Evolutionary conservation across 306 rosid species (phyloP), one percentile per base, ranked within the genome.

Genomic region (Sechiopsis laciniata): DNA sequence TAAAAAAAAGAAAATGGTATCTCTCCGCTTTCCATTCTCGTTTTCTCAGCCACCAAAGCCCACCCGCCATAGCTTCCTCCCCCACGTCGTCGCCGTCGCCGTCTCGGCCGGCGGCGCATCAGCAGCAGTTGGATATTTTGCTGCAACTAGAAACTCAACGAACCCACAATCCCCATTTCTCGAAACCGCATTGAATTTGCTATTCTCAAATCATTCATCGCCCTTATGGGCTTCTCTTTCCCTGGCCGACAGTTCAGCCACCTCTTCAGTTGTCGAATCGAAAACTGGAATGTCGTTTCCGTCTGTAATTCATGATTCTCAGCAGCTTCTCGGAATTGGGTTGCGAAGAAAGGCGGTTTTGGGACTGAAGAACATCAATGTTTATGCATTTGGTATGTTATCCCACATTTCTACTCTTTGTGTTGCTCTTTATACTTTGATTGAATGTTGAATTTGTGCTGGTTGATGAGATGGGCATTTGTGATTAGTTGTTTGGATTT

Each of bases 351-450:
- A 94, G 83, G 64, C 81, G 63, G 10, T 94, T 48, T 80, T 94
- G 46, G 98, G 97, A 11, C 75, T 94, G 75, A 94, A 89, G 86
- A 90, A 89, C 80, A 89, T 94, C 75, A 88, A 91, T 78, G 95
- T 94, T 56, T 94, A 94, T 72, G 96, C 95, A 72, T 94, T 78
- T 74, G 98, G 73, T 68, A 63, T 45, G 40, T 97, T 94, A 85
- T 64, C 22, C 22, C 50, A 2, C 84, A 24, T 72, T 63, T 53
- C 37, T 22, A 55, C 15, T 58, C 64, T 68, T 22, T 1, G 10
- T 8, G 19, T 35, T 10, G 32, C 52, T 16, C 52, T 16, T 0
- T 15, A 7, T 21, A 48, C 2, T 53, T 62, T 55, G 20, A 50
- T 67, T 56, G 51, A 13, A 54, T 55, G 37, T 29, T 29, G 16